Evolutionary conservation across 192 early-diverging fungal species (phyloP).

Genomic region (Backusella sp.): DNA sequence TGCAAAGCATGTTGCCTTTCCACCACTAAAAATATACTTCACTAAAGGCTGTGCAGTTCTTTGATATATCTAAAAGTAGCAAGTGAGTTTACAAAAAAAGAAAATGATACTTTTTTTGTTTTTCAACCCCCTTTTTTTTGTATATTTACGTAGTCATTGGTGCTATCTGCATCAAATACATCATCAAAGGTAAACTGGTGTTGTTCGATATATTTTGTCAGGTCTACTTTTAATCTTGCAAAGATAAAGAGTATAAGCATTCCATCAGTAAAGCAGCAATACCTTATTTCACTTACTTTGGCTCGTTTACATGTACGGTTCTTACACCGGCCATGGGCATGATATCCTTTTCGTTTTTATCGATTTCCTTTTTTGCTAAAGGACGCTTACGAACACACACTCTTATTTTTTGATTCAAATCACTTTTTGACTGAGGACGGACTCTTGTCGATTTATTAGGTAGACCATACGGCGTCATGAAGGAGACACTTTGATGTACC

Average conservation of each 20-base stretch:
- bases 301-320: slow-evolving; percentile 86
- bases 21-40: slow-evolving; percentile 91
- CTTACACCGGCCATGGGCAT: slow-evolving; percentile 63
- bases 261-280: background rate
- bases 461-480: slow-evolving; percentile 79
- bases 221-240: slow-evolving; percentile 84
- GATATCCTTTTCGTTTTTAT: slow-evolving; percentile 84
- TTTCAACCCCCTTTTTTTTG: background rate
- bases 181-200: slow-evolving; percentile 97
- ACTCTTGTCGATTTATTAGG: slow-evolving; percentile 33
- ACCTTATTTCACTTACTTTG: slow-evolving; percentile 60
- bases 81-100: background rate
- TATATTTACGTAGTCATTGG: slow-evolving; percentile 76
- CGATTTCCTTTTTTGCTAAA: slow-evolving; percentile 83
- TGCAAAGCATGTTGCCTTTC: slow-evolving; percentile 98
- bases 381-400: slow-evolving; percentile 98
- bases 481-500: slow-evolving; percentile 30
- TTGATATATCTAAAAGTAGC: slow-evolving; percentile 53
- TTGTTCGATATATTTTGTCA: slow-evolving; percentile 95
- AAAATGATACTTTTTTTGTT: background rate
- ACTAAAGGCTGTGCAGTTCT: slow-evolving; percentile 93
- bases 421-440: slow-evolving; percentile 29
- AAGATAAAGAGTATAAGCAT: background rate
- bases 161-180: slow-evolving; percentile 82
- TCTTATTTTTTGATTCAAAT: slow-evolving; percentile 84